Evolutionary conservation across 805 yeast genomes (phyloP), one percentile per base, ranked within the genome.

Genomic region (Metschnikowia arizonensis): DNA sequence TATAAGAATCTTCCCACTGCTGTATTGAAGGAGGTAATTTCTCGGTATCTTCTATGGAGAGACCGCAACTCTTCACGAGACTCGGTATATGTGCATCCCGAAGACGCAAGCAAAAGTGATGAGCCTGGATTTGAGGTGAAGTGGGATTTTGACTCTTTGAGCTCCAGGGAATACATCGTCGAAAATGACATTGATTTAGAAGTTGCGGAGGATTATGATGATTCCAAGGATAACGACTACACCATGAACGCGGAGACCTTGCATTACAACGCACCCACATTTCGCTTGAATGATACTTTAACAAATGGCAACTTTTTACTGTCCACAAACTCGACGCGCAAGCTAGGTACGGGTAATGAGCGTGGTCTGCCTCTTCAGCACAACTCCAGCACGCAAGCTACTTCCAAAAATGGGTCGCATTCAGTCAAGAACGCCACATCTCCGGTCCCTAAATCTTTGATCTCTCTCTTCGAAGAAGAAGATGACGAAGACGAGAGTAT

Each of bases 101-200:
- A 52, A 14, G 58, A 54, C 25, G 42, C 40, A 2, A 53, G 50
- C 3, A 53, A 48, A 8, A 45, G 54, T 10, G 50, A 52, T 17
- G 46, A 46, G 23, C 23, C 42, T 14, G 63, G 59, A 25, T 58
- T 72, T 24, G 74, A 69, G 50, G 80, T 85, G 18, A 83, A 84
- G 60, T 88, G 96, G 97, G 96, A 88, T 65, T 88, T 88, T 58
- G 96, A 88, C 62, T 85, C 93, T 0, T 65, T 87, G 44, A 82
- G 85, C 57, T 77, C 85, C 33, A 74, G 80, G 28, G 91, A 85
- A 50, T 85, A 85, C 59, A 81, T 85, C 28, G 63, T 84, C 40
- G 89, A 83, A 41, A 83, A 83, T 60, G 86, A 82, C 44, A 80
- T 83, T 35, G 38, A 36, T 21, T 60, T 62, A 18, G 51, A 58